phyloP scores from a whole-genome alignment of 306 rosid genomes.

The Carpinus viminea region DNA sequence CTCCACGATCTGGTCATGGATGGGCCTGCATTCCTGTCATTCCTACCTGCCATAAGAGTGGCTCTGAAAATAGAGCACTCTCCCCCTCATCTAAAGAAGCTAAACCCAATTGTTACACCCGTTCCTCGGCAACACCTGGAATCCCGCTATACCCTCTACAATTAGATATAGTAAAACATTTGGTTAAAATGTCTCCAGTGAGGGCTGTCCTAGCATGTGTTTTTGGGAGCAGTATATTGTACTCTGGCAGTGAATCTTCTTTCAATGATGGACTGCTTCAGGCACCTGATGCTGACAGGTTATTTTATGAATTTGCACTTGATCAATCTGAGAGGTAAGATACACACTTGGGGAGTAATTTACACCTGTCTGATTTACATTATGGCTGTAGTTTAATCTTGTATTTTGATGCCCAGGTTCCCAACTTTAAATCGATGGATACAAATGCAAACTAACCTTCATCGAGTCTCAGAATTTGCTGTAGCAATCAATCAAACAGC shows the following conservation, averaged over 20 bases:
- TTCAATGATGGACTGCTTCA: constrained; percentile 72
- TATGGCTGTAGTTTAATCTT: constrained; percentile 26
- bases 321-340: constrained; percentile 97
- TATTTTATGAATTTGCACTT: constrained; percentile 96
- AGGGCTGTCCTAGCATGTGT: constrained; percentile 96
- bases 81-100: constrained; percentile 88
- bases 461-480: constrained; percentile 94
- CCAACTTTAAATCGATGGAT: constrained; percentile 99
- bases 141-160: constrained; percentile 85
- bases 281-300: constrained; percentile 74
- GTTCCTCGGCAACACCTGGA: constrained; percentile 77
- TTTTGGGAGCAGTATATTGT: constrained; percentile 90
- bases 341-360: background rate
- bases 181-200: constrained; percentile 94
- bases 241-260: constrained; percentile 72
- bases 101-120: constrained; percentile 69
- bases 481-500: constrained; percentile 69
- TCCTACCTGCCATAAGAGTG: constrained; percentile 67
- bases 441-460: constrained; percentile 98
- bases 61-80: constrained; percentile 73
- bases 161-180: constrained; percentile 88
- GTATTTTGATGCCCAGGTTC: constrained; percentile 57
- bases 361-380: constrained; percentile 5
- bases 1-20: constrained; percentile 93
- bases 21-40: constrained; percentile 96